These are phyloP conservation scores for Excoecaria agallocha DNA, from an alignment of 345 rosid species.

Conservation along the genomic window DNA sequence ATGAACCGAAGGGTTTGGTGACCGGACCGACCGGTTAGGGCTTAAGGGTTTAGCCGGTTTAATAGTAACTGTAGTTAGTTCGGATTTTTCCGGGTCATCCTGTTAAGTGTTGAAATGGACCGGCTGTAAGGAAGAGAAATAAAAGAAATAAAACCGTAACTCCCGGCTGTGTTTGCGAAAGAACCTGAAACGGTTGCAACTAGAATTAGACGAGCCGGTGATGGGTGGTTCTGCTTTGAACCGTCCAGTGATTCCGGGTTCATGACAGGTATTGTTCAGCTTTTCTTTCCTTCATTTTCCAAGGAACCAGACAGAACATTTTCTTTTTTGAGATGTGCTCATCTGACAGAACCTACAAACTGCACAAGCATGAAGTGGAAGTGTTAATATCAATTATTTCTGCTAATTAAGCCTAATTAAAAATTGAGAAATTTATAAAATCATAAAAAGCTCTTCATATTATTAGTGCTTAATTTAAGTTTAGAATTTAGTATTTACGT, in stretches of 20 bases:
- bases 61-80: slow-evolving; percentile 11
- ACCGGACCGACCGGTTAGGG: slow-evolving; percentile 51
- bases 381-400: no score
- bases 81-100: slow-evolving; percentile 29
- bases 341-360: not conserved
- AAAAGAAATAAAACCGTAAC: slow-evolving; percentile 22
- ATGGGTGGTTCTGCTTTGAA: slow-evolving; percentile 2
- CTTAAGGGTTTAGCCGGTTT: slow-evolving; percentile 19
- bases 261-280: slow-evolving; percentile 4
- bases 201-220: not conserved
- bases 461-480: no score
- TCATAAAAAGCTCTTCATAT: no score
- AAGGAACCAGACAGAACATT: not conserved
- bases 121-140: slow-evolving; percentile 18
- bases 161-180: slow-evolving; percentile 26
- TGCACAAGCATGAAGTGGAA: not conserved
- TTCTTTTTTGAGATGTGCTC: not conserved
- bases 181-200: slow-evolving; percentile 16
- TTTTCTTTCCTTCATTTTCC: not conserved
- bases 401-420: no score
- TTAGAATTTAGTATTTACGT: no score
- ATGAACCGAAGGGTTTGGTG: slow-evolving; percentile 22
- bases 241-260: slow-evolving; percentile 8
- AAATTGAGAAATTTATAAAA: no score
- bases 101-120: slow-evolving; percentile 22